Percentiles rank a stretch among this genome's conserved stretches.
Conservation (phyloP, 345 rosid species). For the Eucalyptus brandiana region DNA sequence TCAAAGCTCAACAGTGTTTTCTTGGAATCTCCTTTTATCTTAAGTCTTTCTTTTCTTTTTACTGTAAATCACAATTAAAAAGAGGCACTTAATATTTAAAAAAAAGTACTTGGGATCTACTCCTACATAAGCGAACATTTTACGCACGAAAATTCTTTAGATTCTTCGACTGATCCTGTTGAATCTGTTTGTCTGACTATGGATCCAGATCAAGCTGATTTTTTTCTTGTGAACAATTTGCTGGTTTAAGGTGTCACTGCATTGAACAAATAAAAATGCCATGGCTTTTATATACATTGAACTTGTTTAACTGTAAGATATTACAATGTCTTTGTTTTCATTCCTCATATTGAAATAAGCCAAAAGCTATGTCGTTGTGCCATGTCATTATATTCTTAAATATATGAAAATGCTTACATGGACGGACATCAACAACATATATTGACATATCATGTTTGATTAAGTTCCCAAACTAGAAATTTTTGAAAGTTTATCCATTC, state of each 20-base stretch:
- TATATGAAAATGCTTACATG: background rate
- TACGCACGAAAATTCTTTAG: constrained; percentile 16
- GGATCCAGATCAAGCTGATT: constrained; percentile 71
- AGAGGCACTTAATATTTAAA: too few species aligned
- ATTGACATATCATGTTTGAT: background rate
- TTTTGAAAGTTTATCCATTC: background rate
- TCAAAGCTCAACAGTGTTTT: too few species aligned
- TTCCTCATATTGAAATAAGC: background rate
- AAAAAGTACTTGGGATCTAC: constrained; percentile 36
- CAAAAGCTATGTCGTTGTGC: background rate
- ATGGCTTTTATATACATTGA: background rate
- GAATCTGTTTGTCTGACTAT: constrained; percentile 49
- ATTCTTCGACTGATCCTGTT: constrained; percentile 53
- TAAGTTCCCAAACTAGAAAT: background rate
- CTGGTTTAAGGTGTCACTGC: background rate
- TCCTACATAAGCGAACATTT: constrained; percentile 26
- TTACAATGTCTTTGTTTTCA: background rate
- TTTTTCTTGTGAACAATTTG: background rate
- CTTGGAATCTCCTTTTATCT: too few species aligned
- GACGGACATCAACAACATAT: background rate
- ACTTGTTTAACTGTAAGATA: background rate
- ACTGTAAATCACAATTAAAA: too few species aligned
- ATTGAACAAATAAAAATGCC: background rate
- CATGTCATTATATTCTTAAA: background rate
- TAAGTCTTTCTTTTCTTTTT: too few species aligned